Conservation (phyloP, 371 early-diverging fungal genomes). For the Parasitella parasitica region DNA sequence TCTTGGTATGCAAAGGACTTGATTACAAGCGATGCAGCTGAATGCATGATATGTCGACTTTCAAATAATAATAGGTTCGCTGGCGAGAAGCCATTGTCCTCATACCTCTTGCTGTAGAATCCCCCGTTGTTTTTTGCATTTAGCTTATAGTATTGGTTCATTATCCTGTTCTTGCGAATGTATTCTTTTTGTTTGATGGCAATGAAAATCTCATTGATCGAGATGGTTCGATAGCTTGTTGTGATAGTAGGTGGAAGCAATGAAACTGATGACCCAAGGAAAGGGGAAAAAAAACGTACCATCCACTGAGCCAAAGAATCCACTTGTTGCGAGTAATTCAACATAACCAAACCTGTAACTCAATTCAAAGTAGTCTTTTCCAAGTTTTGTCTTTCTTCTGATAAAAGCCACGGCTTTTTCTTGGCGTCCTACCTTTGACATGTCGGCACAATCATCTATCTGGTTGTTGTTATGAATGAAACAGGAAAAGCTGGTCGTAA, state of each 20-base stretch:
- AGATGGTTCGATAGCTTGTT: constrained; percentile 4
- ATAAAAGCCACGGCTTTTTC: background rate
- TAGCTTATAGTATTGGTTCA: constrained; percentile 11
- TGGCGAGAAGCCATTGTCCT: constrained; percentile 13
- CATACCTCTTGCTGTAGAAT: constrained; percentile 14
- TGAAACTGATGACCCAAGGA: constrained; percentile 11
- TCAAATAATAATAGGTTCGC: constrained; percentile 10
- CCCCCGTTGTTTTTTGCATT: constrained; percentile 20
- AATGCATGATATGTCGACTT: constrained; percentile 8
- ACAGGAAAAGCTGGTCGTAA: constrained; percentile 3
- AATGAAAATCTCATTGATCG: constrained; percentile 6
- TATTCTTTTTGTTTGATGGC: background rate
- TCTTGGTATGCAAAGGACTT: constrained; percentile 15
- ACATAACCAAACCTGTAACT: constrained; percentile 4
- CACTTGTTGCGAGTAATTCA: constrained; percentile 9
- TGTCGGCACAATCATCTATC: constrained; percentile 7
- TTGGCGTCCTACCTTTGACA: constrained; percentile 5
- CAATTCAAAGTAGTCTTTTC: constrained; percentile 4
- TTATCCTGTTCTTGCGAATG: constrained; percentile 1
- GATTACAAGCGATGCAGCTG: constrained; percentile 16
- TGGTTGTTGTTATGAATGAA: constrained; percentile 1
- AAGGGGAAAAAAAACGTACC: constrained; percentile 6
- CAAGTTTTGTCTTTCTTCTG: constrained; percentile 1
- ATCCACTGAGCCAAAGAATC: constrained; percentile 8
- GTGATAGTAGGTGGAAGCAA: background rate